Base-by-base conservation (phyloP, 2,329 filamentous ascomycete species). In the Epichloe glyceriae region DNA sequence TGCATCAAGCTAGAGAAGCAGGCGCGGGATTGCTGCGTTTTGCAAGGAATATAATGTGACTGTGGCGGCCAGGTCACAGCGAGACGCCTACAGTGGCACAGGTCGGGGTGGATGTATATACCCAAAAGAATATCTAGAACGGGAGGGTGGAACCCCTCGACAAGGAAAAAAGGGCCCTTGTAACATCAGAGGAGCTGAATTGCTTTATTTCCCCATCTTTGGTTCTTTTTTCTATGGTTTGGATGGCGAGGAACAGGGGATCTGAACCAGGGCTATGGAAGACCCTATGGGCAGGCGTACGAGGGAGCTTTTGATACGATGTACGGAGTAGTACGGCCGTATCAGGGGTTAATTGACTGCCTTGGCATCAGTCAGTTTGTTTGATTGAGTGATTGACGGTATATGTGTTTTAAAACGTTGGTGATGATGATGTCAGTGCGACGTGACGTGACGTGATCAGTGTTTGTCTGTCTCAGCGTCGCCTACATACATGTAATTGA, bases 31-130 rank as follows among this genome's bases (percentile, higher is more conserved):
- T 42, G 40, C n/a, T 12, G 4, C 15, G 20, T 7, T 33, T 34
- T 30, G 26, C 42, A 33, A 45, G 42, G 42, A 34, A 14, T 33
- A 5, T n/a, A 33, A 46, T 46, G n/a, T 46, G 33, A 34, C n/a
- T 5, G 26, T 17, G 33, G 38, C 34, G n/a, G 30, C 30, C 19
- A 39, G n/a, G 44, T 20, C 10, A 35, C 44, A 34, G 33, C 30
- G 19, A 19, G 12, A 14, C 15, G 22, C 22, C 20, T 20, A 20
- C 34, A 5, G 7, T 20, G 33, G 33, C 44, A 45, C 26, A 33
- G 7, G 15, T 22, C 33, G 22, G 45, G 19, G 48, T 47, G 41
- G 26, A 26, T 48, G 45, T 50, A 51, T 50, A 53, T 48, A 53
- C 48, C 40, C 40, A 41, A 35, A 42, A 26, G 48, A 51, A 26